phyloP scores from a whole-genome alignment of 306 rosid species.

The Inga laurina region DNA sequence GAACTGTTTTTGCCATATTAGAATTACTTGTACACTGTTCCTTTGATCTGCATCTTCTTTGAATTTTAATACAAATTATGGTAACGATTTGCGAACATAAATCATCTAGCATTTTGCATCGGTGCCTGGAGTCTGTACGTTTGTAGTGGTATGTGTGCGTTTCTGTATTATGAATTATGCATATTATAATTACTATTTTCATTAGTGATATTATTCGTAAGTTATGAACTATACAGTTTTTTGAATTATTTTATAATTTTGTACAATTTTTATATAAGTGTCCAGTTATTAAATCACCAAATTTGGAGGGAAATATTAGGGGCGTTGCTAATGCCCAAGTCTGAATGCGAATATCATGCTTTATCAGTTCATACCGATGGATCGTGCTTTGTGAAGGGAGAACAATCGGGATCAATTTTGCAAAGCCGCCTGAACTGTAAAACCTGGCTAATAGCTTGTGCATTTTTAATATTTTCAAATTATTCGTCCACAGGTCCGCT shows the following conservation, averaged over 20 bases:
- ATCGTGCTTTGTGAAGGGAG: background rate
- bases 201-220: background rate
- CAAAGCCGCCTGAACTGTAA: background rate
- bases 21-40: slow-evolving; percentile 1
- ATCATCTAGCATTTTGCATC: background rate
- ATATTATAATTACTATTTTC: no score
- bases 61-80: background rate
- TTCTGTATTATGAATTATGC: no score
- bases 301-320: background rate
- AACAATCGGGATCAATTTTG: background rate
- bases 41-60: background rate
- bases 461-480: background rate
- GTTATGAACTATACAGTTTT: background rate
- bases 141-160: background rate
- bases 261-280: background rate
- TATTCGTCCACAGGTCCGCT: background rate
- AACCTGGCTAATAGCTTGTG: background rate
- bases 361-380: background rate
- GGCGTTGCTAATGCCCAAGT: background rate
- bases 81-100: background rate
- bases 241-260: no score
- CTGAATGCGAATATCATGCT: background rate
- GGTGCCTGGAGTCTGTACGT: background rate
- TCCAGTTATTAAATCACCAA: background rate
- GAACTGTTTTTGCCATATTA: background rate